Base-by-base conservation (phyloP, 2,329 filamentous ascomycete species). In the Penicillium sp. region DNA sequence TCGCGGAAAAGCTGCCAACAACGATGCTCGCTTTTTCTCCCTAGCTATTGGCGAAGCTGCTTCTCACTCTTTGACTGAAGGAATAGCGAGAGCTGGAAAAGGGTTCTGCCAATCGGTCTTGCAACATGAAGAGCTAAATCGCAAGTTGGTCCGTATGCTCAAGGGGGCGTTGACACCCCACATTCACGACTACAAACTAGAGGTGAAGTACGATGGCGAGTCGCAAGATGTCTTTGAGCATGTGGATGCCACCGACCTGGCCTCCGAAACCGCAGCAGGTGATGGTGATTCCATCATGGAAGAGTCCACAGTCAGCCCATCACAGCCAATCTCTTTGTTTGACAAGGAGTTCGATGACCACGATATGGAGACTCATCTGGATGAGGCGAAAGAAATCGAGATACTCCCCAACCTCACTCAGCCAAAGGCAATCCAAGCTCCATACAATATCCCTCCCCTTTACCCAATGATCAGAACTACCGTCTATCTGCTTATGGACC, bases 131-230 rank as follows among this genome's bases (percentile, higher is more conserved):
- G 84, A 86, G 64, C 83, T 90, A 71, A 84, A 88, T 61, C 81
- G 75, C 58, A 88, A 88, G 66, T 80, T 90, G 1, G 79, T 91
- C 2, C 81, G 88, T 2, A 91, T 92, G 88, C 75, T 92, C 53
- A 89, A 88, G 65, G 88, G 83, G 0, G 84, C 87, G 0, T 70
- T 91, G 18, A 84, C 82, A 2, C 86, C 87, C 0, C 87, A 90
- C 57, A 76, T 89, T 42, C 79, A 73, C 14, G 81, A 89, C 64
- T 89, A 86, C 63, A 79, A 76, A 0, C 72, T 90, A 1, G 83
- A 88, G 62, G 72, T 90, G 56, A 81, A 84, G 50, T 89, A 88
- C 60, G 65, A 65, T n/a, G 27, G 58, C 8, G 56, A 61, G 7
- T 56, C 60, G 8, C 68, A 72, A 8, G 81, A 84, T 13, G 84